Conservation (phyloP, 768 basidiomycete species). For the Amanita fuliginea region DNA sequence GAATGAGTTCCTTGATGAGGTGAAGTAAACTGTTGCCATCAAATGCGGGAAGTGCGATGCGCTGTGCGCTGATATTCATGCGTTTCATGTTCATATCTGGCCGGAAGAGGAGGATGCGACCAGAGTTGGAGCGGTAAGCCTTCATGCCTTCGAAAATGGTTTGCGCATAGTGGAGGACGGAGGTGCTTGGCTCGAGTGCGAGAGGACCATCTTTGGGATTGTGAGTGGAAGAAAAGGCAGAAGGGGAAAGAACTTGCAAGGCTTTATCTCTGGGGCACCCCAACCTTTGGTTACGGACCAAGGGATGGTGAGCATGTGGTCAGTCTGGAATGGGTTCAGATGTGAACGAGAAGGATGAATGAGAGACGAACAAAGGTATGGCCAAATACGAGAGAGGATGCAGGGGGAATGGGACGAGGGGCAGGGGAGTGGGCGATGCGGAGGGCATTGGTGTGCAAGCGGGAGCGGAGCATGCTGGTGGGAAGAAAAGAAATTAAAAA, state of each 20-base stretch:
- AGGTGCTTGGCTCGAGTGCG: conserved; percentile 59
- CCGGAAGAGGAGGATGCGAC: conserved; percentile 74
- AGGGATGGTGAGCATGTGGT: conserved; percentile 77
- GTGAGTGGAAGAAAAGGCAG: conserved; percentile 2
- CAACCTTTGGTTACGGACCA: conserved; percentile 72
- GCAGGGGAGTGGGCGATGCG: conserved; percentile 33
- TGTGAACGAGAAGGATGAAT: background rate
- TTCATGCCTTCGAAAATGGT: conserved; percentile 92
- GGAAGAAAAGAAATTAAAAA: background rate
- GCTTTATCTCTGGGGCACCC: conserved; percentile 72
- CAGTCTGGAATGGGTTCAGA: conserved; percentile 37
- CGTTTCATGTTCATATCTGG: conserved; percentile 98
- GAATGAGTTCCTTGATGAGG: conserved; percentile 79
- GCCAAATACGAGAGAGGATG: conserved; percentile 70
- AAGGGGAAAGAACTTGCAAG: conserved; percentile 36
- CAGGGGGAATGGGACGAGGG: conserved; percentile 53
- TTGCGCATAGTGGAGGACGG: conserved; percentile 91
- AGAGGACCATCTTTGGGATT: conserved; percentile 55
- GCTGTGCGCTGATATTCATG: conserved; percentile 76
- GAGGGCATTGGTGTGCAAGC: conserved; percentile 38
- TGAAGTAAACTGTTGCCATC: conserved; percentile 62
- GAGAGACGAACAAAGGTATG: conserved; percentile 59
- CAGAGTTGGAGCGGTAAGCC: conserved; percentile 70
- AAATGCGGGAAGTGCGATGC: conserved; percentile 74
- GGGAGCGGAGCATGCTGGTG: background rate